Conservation (phyloP, 2,329 filamentous ascomycete species). For the Alternaria sp. region DNA sequence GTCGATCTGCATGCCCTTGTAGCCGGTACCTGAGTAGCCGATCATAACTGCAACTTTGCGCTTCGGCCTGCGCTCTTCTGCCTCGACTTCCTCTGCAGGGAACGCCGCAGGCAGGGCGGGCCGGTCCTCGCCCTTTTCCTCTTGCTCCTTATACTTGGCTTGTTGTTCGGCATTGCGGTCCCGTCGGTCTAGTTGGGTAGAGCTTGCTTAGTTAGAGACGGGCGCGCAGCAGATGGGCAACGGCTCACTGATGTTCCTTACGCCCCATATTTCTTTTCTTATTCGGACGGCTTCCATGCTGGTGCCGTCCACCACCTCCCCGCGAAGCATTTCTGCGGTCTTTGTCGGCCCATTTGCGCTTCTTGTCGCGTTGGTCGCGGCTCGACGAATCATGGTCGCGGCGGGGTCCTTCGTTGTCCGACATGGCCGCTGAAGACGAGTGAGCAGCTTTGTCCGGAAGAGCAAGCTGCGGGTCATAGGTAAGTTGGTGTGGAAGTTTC, state of each 20-base stretch:
- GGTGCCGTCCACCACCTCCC: constrained; percentile 41
- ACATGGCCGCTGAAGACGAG: constrained; percentile 31
- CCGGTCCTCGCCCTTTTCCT: constrained; percentile 42
- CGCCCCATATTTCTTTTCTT: constrained; percentile 73
- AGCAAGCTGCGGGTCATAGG: constrained; percentile 31
- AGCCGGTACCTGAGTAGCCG: constrained; percentile 94
- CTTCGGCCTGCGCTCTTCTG: constrained; percentile 87
- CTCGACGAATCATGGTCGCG: constrained; percentile 28
- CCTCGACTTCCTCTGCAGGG: constrained; percentile 81
- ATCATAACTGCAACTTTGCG: constrained; percentile 95
- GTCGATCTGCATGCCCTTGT: constrained; percentile 93
- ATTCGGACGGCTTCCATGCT: constrained; percentile 52
- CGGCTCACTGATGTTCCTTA: constrained; percentile 67
- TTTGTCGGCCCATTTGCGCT: constrained; percentile 41
- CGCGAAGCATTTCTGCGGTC: constrained; percentile 32
- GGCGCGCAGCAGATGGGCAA: constrained; percentile 8
- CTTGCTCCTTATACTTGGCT: constrained; percentile 46
- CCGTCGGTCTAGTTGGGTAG: constrained; percentile 55
- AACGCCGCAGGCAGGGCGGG: constrained; percentile 66
- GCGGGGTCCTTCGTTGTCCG: constrained; percentile 23
- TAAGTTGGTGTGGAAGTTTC: neutral
- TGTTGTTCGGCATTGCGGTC: constrained; percentile 52
- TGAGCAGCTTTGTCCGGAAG: constrained; percentile 31
- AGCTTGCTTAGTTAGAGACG: constrained; percentile 52
- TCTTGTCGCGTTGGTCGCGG: constrained; percentile 38